Evolutionary conservation across 805 yeast genomes (phyloP).

Genomic region (Kuraishia borneana): DNA sequence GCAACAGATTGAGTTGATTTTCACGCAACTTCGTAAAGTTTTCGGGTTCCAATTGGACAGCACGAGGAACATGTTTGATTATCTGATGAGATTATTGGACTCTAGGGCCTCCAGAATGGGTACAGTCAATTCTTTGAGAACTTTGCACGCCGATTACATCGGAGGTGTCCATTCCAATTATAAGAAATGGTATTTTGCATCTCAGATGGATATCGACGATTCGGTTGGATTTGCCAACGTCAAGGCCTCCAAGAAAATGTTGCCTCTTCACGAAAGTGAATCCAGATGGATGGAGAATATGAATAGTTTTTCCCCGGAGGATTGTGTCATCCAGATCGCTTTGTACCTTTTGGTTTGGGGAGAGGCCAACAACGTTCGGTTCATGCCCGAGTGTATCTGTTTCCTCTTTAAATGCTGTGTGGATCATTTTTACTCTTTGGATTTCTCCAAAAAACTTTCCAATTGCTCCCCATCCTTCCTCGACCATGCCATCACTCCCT

Average conservation of each 20-base stretch:
- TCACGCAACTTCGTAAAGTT: slow-evolving; percentile 35
- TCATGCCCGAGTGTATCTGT: slow-evolving; percentile 83
- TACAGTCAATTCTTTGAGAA: slow-evolving; percentile 40
- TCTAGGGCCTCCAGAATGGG: slow-evolving; percentile 60
- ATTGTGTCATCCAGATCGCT: slow-evolving; percentile 51
- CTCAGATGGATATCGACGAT: slow-evolving; percentile 54
- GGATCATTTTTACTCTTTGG: slow-evolving; percentile 46
- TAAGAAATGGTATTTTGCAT: slow-evolving; percentile 69
- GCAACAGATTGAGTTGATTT: slow-evolving; percentile 44
- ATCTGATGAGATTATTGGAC: slow-evolving; percentile 48
- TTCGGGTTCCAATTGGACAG: slow-evolving; percentile 67
- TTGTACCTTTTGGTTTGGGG: slow-evolving; percentile 79
- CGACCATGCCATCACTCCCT: slow-evolving; percentile 64
- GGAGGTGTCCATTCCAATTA: slow-evolving; percentile 63
- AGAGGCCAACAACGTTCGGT: slow-evolving; percentile 76
- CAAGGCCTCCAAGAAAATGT: slow-evolving; percentile 8
- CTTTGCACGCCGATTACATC: slow-evolving; percentile 65
- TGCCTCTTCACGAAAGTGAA: slow-evolving; percentile 30
- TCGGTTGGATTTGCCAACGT: slow-evolving; percentile 24
- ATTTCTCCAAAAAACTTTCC: slow-evolving; percentile 20
- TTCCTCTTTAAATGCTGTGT: slow-evolving; percentile 76
- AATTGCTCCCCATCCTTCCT: slow-evolving; percentile 29
- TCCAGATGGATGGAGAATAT: slow-evolving; percentile 39
- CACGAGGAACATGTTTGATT: slow-evolving; percentile 57
- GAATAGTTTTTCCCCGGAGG: slow-evolving; percentile 37